These are phyloP conservation scores for Endocalyx cinctus DNA, from an alignment of 2,329 filamentous ascomycete genomes.

Conservation along the genomic window DNA sequence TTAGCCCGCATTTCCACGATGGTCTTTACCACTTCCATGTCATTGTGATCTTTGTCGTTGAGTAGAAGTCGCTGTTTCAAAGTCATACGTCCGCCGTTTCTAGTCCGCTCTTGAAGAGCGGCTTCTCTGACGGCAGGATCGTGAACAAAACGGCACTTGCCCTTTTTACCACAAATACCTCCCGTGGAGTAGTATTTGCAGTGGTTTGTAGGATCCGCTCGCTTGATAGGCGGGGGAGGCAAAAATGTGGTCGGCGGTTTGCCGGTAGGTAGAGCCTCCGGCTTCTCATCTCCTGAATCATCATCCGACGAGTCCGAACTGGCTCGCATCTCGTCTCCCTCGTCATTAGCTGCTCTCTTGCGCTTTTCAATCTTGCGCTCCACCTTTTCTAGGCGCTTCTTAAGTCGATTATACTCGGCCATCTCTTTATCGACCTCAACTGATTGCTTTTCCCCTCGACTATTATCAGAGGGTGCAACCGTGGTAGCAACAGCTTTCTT, in stretches of 20 bases:
- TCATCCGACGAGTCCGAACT: constrained; percentile 39
- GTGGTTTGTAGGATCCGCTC: constrained; percentile 58
- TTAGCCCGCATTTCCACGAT: constrained; percentile 61
- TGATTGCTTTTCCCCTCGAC: constrained; percentile 44
- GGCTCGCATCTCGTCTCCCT: constrained; percentile 59
- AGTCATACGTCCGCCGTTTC: constrained; percentile 61
- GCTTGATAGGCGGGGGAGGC: constrained; percentile 45
- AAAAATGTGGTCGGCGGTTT: constrained; percentile 28
- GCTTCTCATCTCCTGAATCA: constrained; percentile 54
- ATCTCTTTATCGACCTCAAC: constrained; percentile 43
- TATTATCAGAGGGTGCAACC: constrained; percentile 59
- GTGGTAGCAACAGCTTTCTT: constrained; percentile 50
- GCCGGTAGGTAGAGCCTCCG: constrained; percentile 53
- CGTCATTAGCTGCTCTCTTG: constrained; percentile 63
- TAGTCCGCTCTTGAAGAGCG: constrained; percentile 58
- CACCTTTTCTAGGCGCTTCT: constrained; percentile 63
- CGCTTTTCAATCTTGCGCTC: constrained; percentile 62
- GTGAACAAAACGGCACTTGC: constrained; percentile 70
- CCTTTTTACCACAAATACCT: constrained; percentile 66
- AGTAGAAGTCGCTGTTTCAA: constrained; percentile 61
- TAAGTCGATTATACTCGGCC: constrained; percentile 52
- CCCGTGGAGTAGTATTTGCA: constrained; percentile 70
- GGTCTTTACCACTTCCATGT: constrained; percentile 60
- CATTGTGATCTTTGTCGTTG: constrained; percentile 66
- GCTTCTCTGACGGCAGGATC: constrained; percentile 59